These are phyloP conservation scores for Ajuga chamaepitys DNA, from an alignment of 257 asterid species.

Conservation along the genomic window DNA sequence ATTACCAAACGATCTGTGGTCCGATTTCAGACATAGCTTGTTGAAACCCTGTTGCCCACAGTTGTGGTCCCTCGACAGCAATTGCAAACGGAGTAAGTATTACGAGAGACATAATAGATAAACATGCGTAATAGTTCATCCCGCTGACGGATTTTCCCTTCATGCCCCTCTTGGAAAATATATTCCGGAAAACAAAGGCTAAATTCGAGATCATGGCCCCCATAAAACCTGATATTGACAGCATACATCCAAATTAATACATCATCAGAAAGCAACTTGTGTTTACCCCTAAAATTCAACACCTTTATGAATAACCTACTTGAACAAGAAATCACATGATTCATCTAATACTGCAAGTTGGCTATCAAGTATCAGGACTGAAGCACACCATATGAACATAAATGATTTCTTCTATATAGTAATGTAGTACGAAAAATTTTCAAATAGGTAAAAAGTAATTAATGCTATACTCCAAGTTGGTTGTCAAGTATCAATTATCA, in stretches of 20 bases:
- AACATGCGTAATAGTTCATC: conserved; percentile 95
- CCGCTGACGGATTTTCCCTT: conserved; percentile 94
- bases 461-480: conserved; percentile 5
- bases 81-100: conserved; percentile 89
- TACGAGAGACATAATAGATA: conserved; percentile 74
- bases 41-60: conserved; percentile 79
- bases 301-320: conserved; percentile 2
- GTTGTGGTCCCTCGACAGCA: conserved; percentile 97
- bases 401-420: too few relatives aligned
- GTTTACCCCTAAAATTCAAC: not conserved
- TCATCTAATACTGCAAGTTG: not conserved
- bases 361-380: not conserved
- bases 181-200: conserved; percentile 94
- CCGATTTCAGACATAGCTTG: conserved; percentile 63
- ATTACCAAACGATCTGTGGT: conserved; percentile 87
- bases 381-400: not conserved
- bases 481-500: not conserved
- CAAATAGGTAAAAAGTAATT: too few relatives aligned
- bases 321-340: conserved; percentile 17
- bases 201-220: conserved; percentile 98
- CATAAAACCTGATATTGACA: conserved; percentile 77
- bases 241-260: conserved; percentile 30
- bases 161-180: conserved; percentile 98
- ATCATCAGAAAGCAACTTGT: conserved; percentile 27
- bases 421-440: too few relatives aligned